Evolutionary conservation across 257 asterid genomes (phyloP).

Genomic region (Petunia secreta): DNA sequence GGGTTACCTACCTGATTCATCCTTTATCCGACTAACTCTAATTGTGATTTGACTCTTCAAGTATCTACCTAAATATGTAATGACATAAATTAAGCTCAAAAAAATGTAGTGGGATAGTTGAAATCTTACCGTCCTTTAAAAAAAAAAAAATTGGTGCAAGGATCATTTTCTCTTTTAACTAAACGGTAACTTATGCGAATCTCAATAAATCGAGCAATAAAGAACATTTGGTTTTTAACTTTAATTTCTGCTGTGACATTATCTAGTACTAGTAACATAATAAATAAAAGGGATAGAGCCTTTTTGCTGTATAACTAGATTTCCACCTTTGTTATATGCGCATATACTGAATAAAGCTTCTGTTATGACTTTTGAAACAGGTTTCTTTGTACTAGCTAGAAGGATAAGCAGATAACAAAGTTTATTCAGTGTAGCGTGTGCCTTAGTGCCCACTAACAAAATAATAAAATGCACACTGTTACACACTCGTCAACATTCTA

Average conservation of each 20-base stretch:
- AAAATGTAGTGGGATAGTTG: too few species aligned
- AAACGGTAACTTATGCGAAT: too few species aligned
- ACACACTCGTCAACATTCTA: conserved; percentile 9
- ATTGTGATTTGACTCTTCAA: neutral
- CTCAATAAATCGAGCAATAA: too few species aligned
- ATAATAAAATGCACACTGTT: conserved; percentile 11
- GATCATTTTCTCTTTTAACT: too few species aligned
- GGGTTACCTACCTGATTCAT: too few species aligned
- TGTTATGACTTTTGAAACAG: neutral
- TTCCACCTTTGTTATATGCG: conserved; percentile 25
- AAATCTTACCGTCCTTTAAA: too few species aligned
- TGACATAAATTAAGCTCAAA: too few species aligned
- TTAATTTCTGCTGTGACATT: neutral
- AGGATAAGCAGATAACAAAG: conserved; percentile 12
- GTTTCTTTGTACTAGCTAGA: too few species aligned
- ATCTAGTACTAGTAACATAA: neutral
- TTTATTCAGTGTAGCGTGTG: conserved; percentile 12
- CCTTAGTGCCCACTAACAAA: conserved; percentile 18
- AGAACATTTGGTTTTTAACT: neutral
- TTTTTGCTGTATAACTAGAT: conserved; percentile 25
- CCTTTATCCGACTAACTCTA: neutral
- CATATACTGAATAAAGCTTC: neutral
- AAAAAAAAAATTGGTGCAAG: too few species aligned
- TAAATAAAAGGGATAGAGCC: neutral
- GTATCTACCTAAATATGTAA: too few species aligned